A percentile compares a stretch with the other conserved stretches of the same genome.
Conservation (phyloP, 768 basidiomycete species). For the Russula olivacea region DNA sequence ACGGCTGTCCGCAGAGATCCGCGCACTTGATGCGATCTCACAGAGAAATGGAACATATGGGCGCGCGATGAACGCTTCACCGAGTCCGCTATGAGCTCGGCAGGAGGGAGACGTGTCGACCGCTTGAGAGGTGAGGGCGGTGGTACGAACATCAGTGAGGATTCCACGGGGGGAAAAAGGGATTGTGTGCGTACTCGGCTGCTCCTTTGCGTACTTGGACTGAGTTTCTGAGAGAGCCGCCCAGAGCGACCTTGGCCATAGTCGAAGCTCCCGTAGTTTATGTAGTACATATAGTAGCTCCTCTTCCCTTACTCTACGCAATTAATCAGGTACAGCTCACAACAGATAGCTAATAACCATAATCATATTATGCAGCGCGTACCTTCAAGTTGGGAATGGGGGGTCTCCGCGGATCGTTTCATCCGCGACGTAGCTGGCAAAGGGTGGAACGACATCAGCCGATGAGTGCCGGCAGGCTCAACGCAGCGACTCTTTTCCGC, state of each 20-base stretch:
- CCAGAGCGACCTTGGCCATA: slow-evolving; percentile 75
- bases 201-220: slow-evolving; percentile 45
- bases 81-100: slow-evolving; percentile 59
- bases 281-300: slow-evolving; percentile 81
- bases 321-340: not conserved
- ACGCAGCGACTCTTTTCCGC: slow-evolving; percentile 62
- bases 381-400: slow-evolving; percentile 91
- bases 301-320: slow-evolving; percentile 70
- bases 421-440: slow-evolving; percentile 66
- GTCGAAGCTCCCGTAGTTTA: slow-evolving; percentile 60
- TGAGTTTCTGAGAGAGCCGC: slow-evolving; percentile 66
- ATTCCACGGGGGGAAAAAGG: not conserved
- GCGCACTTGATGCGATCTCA: slow-evolving; percentile 69
- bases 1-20: slow-evolving; percentile 39
- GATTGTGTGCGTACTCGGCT: slow-evolving; percentile 46
- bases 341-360: no score
- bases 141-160: not conserved
- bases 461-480: slow-evolving; percentile 66
- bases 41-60: slow-evolving; percentile 87
- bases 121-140: slow-evolving; percentile 22
- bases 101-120: slow-evolving; percentile 43
- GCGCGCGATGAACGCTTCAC: slow-evolving; percentile 70
- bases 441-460: slow-evolving; percentile 68
- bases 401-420: slow-evolving; percentile 74
- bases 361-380: slow-evolving; percentile 21